phyloP scores from a whole-genome alignment of 345 rosid species.

The Linum usitatissimum region DNA sequence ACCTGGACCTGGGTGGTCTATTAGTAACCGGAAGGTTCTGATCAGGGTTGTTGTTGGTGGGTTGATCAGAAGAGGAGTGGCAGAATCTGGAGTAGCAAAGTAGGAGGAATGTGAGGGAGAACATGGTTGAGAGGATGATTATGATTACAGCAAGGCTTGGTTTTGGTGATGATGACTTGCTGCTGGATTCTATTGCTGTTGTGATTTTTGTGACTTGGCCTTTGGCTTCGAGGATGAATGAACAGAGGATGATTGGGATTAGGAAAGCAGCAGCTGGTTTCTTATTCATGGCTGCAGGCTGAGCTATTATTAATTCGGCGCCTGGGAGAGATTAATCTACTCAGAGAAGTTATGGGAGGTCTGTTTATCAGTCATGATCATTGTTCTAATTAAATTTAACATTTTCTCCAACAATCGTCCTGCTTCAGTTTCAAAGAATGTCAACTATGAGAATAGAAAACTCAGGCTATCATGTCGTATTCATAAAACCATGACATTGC shows the following conservation, averaged over 20 bases:
- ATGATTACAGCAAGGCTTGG: conserved; percentile 17
- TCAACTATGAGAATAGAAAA: too few relatives aligned
- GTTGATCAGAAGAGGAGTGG: not conserved
- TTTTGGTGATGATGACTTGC: conserved; percentile 9
- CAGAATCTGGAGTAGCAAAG: conserved; percentile 34
- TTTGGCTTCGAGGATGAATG: conserved; percentile 14
- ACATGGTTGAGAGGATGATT: conserved; percentile 19
- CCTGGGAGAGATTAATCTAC: too few relatives aligned
- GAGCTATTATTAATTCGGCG: too few relatives aligned
- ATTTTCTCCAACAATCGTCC: too few relatives aligned
- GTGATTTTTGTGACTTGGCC: conserved; percentile 7
- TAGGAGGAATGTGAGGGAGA: conserved; percentile 17
- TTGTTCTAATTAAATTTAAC: too few relatives aligned
- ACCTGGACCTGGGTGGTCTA: conserved; percentile 14
- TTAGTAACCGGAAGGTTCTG: not conserved
- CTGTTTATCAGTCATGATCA: too few relatives aligned
- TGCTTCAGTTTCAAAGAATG: too few relatives aligned
- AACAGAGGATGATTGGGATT: not conserved
- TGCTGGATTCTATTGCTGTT: not conserved
- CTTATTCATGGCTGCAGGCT: too few relatives aligned
- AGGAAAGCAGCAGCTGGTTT: conserved; percentile 5
- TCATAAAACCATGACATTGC: too few relatives aligned
- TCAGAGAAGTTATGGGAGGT: too few relatives aligned
- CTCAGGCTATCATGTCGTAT: too few relatives aligned
- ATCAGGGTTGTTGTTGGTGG: conserved; percentile 5